Evolutionary conservation across 495 filamentous ascomycete genomes (phyloP).

Genomic region (Symbiotaphrina buchneri): DNA sequence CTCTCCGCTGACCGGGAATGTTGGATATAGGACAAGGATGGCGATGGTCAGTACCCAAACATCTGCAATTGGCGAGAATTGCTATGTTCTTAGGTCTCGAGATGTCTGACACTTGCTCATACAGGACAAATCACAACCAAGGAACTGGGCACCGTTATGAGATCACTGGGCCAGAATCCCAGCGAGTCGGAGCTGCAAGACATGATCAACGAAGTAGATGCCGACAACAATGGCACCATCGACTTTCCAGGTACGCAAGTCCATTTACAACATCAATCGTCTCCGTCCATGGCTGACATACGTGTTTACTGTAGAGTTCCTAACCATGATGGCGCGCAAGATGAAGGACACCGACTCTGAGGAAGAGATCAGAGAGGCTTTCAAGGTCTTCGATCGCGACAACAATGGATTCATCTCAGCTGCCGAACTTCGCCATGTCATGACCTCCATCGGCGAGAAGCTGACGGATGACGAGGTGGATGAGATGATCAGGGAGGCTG

Average conservation of each 20-base stretch:
- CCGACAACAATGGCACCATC: constrained; percentile 98
- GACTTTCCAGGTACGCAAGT: constrained; percentile 70
- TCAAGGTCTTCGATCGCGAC: constrained; percentile 96
- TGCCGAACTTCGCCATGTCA: constrained; percentile 92
- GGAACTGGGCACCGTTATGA: constrained; percentile 97
- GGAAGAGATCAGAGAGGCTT: constrained; percentile 92
- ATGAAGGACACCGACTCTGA: constrained; percentile 99
- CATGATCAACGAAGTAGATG: constrained; percentile 99
- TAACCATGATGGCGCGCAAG: constrained; percentile 99
- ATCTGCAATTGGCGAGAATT: not conserved
- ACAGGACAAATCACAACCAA: constrained; percentile 98
- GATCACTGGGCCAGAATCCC: constrained; percentile 97
- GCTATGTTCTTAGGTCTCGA: not conserved
- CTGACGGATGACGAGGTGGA: constrained; percentile 98
- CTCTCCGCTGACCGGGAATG: constrained; percentile 4
- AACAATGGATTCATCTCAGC: constrained; percentile 99
- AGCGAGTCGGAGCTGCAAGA: constrained; percentile 97
- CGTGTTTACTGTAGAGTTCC: constrained; percentile 42
- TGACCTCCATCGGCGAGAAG: constrained; percentile 99
- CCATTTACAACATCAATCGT: not conserved
- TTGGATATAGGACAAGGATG: constrained; percentile 80
- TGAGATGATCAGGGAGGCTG: constrained; percentile 98
- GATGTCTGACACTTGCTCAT: constrained; percentile 1
- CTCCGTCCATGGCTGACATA: not conserved
- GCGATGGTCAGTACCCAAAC: constrained; percentile 65